These are phyloP conservation scores for Mycosphaerella arachidis DNA, from an alignment of 2,329 filamentous ascomycete genomes.

Conservation along the genomic window DNA sequence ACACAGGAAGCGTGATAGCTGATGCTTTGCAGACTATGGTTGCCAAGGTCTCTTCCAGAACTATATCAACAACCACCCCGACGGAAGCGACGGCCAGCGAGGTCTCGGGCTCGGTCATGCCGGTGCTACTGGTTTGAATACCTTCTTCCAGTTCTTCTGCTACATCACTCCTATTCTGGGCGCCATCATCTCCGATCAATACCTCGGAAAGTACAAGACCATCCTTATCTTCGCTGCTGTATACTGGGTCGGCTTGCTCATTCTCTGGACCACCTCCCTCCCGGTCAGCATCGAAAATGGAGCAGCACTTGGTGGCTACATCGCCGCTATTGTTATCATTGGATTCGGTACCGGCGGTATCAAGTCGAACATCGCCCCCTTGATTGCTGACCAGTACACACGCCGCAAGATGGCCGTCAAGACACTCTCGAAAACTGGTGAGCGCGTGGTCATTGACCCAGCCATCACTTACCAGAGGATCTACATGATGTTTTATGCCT, in stretches of 20 bases:
- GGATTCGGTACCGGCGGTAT: constrained; percentile 75
- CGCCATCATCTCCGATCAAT: constrained; percentile 60
- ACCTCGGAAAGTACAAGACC: constrained; percentile 64
- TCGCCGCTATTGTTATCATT: constrained; percentile 62
- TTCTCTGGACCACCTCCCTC: constrained; percentile 62
- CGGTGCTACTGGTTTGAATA: constrained; percentile 40
- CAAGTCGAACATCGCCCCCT: constrained; percentile 66
- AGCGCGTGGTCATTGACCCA: constrained; percentile 45
- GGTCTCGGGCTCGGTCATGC: constrained; percentile 40
- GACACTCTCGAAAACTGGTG: constrained; percentile 36
- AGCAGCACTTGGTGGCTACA: constrained; percentile 59
- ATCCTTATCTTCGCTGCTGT: constrained; percentile 62
- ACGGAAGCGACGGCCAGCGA: constrained; percentile 37
- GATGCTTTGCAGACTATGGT: constrained; percentile 21
- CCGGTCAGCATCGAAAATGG: constrained; percentile 59
- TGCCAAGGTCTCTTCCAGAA: constrained; percentile 48
- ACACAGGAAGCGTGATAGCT: background rate
- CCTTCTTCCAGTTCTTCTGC: constrained; percentile 48
- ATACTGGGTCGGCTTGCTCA: constrained; percentile 61
- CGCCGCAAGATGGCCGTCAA: constrained; percentile 40
- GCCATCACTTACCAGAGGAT: constrained; percentile 47
- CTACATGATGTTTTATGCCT: constrained; percentile 64
- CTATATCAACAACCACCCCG: constrained; percentile 43
- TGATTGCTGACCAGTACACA: constrained; percentile 47
- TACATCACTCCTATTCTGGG: constrained; percentile 45